Evolutionary conservation across 768 basidiomycete genomes (phyloP).

Genomic region (Lactarius deliciosus): DNA sequence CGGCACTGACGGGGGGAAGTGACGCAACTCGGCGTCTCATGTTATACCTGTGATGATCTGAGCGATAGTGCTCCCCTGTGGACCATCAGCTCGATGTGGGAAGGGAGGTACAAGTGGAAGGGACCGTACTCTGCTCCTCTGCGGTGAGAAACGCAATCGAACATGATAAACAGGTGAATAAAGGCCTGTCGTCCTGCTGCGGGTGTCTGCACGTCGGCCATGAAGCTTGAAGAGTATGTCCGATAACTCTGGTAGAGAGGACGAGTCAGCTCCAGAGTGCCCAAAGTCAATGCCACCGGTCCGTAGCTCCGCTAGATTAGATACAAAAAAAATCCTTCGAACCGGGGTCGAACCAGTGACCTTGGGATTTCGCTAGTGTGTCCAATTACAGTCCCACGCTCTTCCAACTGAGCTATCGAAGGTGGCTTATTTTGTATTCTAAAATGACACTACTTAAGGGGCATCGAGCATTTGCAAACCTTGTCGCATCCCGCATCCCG

Average conservation of each 20-base stretch:
- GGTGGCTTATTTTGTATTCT: conserved; percentile 6
- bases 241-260: not conserved
- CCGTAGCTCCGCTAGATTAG: not conserved
- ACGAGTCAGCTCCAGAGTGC: not conserved
- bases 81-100: conserved; percentile 8
- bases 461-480: not conserved
- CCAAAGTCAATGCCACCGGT: not conserved
- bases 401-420: conserved; percentile 29
- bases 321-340: conserved; percentile 25
- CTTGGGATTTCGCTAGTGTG: conserved; percentile 20
- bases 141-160: conserved; percentile 81
- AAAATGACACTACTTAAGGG: not conserved
- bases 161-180: conserved; percentile 92
- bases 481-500: no score
- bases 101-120: not conserved
- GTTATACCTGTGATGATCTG: conserved; percentile 97
- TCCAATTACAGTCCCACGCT: conserved; percentile 29
- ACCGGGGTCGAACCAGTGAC: conserved; percentile 29
- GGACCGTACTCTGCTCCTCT: conserved; percentile 75
- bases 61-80: conserved; percentile 82
- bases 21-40: conserved; percentile 94
- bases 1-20: conserved; percentile 77
- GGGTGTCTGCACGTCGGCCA: conserved; percentile 22
- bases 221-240: not conserved
- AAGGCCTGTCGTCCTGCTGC: conserved; percentile 30